A percentile compares a stretch with the other conserved stretches of the same genome.
Conservation (phyloP, 371 early-diverging fungal species). For the Smittium mucronatum region DNA sequence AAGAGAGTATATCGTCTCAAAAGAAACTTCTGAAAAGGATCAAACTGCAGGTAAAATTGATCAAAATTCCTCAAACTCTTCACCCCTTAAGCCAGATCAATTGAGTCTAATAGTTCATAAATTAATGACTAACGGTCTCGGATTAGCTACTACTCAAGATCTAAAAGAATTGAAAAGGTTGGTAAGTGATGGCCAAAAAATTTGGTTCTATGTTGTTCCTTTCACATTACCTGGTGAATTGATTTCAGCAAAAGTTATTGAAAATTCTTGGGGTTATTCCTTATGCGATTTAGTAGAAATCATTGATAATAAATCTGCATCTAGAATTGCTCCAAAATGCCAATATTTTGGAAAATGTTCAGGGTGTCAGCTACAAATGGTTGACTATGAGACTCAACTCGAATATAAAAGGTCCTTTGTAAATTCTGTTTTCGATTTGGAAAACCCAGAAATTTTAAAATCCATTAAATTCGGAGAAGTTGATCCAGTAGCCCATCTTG, state of each 20-base stretch:
- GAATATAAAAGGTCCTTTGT: slow-evolving; percentile 35
- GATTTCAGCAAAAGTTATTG: slow-evolving; percentile 34
- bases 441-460: slow-evolving; percentile 20
- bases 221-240: slow-evolving; percentile 38
- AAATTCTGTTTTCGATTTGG: slow-evolving; percentile 35
- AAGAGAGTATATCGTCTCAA: slow-evolving; percentile 3
- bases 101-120: slow-evolving; percentile 21
- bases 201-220: slow-evolving; percentile 40
- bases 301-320: slow-evolving; percentile 24
- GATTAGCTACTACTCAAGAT: slow-evolving; percentile 25
- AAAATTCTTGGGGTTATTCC: slow-evolving; percentile 43
- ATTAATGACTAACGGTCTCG: slow-evolving; percentile 24
- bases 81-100: background rate
- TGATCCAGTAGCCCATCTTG: slow-evolving; percentile 13
- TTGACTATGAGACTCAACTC: slow-evolving; percentile 41
- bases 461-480: slow-evolving; percentile 14
- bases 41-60: background rate
- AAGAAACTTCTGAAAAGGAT: slow-evolving; percentile 3
- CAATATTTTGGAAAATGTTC: slow-evolving; percentile 42
- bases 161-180: slow-evolving; percentile 17
- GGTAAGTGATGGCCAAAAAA: slow-evolving; percentile 15
- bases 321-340: slow-evolving; percentile 37
- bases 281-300: slow-evolving; percentile 42
- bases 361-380: slow-evolving; percentile 48
- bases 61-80: background rate